Conservation (phyloP, 345 rosid species). For the Gossypium arboreum region DNA sequence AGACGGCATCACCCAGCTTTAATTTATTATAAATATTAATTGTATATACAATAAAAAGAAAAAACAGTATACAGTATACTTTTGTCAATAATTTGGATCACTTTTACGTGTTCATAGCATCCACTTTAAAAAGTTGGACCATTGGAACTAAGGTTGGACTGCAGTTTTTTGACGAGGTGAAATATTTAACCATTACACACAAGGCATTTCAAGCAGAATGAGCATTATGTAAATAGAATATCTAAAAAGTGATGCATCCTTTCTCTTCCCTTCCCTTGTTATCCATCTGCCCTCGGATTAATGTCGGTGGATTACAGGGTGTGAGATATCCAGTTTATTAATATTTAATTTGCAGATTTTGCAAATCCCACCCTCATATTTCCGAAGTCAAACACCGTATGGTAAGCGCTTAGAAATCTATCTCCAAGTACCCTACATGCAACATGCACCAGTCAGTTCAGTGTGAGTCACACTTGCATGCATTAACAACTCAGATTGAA, state of each 20-base stretch:
- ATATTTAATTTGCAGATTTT: constrained; percentile 26
- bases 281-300: background rate
- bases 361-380: constrained; percentile 55
- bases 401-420: constrained; percentile 52
- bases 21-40: too few relatives aligned
- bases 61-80: too few relatives aligned
- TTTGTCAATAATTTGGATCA: too few relatives aligned
- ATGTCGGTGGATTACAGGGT: background rate
- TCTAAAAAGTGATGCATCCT: background rate
- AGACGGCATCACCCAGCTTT: too few relatives aligned
- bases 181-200: too few relatives aligned
- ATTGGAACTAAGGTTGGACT: background rate
- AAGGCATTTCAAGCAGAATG: background rate
- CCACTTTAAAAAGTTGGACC: background rate
- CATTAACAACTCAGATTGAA: background rate
- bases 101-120: too few relatives aligned
- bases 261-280: background rate
- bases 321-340: background rate
- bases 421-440: constrained; percentile 61
- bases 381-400: constrained; percentile 52
- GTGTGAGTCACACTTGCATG: background rate
- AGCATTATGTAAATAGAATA: background rate
- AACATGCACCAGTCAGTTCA: background rate
- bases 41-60: too few relatives aligned
- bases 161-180: background rate